Evolutionary conservation across 768 basidiomycete genomes (phyloP), one percentile per base, ranked within the genome.

Genomic region (Sarcodon aspratus): DNA sequence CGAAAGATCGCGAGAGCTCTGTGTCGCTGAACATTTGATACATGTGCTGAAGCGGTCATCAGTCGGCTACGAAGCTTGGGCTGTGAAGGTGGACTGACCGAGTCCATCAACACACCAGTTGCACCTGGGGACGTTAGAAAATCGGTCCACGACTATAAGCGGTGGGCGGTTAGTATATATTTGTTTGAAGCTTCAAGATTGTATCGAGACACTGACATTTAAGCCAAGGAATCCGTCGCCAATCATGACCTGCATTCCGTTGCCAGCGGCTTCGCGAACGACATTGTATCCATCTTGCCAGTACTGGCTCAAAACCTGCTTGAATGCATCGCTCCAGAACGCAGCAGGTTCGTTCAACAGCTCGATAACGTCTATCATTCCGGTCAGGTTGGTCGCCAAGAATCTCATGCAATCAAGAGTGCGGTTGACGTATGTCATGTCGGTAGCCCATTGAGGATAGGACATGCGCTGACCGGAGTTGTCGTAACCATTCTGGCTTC

Each of bases 151-250:
- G 65, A 72, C 75, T 82, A 52, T 35, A 18, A 50, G 40, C 35
- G 40, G 32, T 38, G 44, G 21, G 5, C 5, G 32, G 46, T 44
- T 36, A 34, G 45, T 33, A 43, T 40, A 9, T 42, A 43, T 43
- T 33, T 10, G 10, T 33, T 33, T 34, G 15, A 35, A 21, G 49
- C 32, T 33, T 15, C 21, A 7, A 4, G 44, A 10, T 3, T 35
- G 10, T 11, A 13, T 27, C 6, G 27, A 49, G 17, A 10, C 34
- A 58, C 60, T 46, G 54, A 79, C 78, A 51, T 69, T 54, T 8
- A 84, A 75, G 5, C 78, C 79, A 27, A 78, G 63, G 58, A 85
- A 86, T 2, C 77, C 83, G 61, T 86, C 83, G 5, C 79, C 79
- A 52, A 86, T 81, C 76, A 85, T 82, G 13, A 86, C 71, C 45